Evolutionary conservation across 495 filamentous ascomycete genomes (phyloP).

Genomic region (Annulohypoxylon nitens): DNA sequence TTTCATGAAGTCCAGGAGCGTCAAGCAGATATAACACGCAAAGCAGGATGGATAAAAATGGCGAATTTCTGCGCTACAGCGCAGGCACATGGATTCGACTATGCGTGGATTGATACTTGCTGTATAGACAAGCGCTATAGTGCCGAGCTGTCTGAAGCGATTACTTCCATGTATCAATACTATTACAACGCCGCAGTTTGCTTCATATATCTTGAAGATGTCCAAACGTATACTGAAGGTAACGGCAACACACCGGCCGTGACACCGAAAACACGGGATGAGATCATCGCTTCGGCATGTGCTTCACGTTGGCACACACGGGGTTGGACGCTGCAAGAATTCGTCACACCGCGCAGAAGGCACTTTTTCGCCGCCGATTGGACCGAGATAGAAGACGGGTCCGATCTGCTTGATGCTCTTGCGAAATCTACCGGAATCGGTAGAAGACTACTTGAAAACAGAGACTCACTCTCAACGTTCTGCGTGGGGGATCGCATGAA

Average conservation of each 20-base stretch:
- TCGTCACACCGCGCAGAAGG: conserved; percentile 13
- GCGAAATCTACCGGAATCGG: conserved; percentile 16
- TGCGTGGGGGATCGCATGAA: conserved; percentile 34
- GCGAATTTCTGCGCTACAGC: conserved; percentile 9
- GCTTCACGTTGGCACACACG: conserved; percentile 24
- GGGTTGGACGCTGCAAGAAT: conserved; percentile 43
- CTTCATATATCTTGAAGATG: conserved; percentile 44
- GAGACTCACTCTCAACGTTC: neutral
- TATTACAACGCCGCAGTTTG: conserved; percentile 46
- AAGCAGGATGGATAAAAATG: conserved; percentile 31
- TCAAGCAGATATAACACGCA: neutral
- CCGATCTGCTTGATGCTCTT: conserved; percentile 19
- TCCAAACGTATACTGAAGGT: neutral
- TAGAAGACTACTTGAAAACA: conserved; percentile 14
- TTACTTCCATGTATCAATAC: conserved; percentile 43
- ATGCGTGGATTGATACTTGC: conserved; percentile 49
- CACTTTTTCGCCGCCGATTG: conserved; percentile 29
- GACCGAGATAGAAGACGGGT: conserved; percentile 32
- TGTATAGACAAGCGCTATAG: conserved; percentile 47
- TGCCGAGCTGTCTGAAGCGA: conserved; percentile 35
- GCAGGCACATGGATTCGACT: conserved; percentile 14
- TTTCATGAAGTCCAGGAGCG: conserved; percentile 39
- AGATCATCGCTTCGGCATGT: conserved; percentile 13
- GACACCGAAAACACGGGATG: neutral
- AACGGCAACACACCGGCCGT: neutral